phyloP scores from a whole-genome alignment of 306 rosid species.

The Fragaria nilgerrensis region DNA sequence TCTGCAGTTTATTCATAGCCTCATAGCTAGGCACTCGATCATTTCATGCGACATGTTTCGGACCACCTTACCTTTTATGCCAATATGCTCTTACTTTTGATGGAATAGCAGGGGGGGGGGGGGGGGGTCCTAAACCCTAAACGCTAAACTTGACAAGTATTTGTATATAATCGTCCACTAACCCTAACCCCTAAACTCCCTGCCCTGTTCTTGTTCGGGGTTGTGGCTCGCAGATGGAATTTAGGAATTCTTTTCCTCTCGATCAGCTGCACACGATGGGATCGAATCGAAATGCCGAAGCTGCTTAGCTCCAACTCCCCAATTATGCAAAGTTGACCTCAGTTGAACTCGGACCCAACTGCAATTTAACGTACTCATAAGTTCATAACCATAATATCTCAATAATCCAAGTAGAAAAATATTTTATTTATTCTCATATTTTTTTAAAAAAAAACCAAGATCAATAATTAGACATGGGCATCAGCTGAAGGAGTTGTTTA shows the following conservation, averaged over 20 bases:
- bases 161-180: too few relatives aligned
- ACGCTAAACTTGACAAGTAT: too few relatives aligned
- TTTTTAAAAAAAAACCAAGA: background rate
- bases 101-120: background rate
- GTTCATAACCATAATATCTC: background rate
- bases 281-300: background rate
- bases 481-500: background rate
- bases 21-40: background rate
- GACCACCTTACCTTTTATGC: background rate
- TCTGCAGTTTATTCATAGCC: too few relatives aligned
- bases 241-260: background rate
- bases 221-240: background rate
- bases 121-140: too few relatives aligned
- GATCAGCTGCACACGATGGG: too few relatives aligned
- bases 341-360: slow-evolving; percentile 19
- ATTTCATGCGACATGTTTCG: background rate
- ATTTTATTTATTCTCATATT: background rate
- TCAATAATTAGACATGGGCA: background rate
- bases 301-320: background rate
- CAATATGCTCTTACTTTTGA: background rate
- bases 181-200: background rate
- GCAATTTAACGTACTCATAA: background rate
- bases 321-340: slow-evolving; percentile 23
- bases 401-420: background rate
- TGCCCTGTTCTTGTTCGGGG: background rate